Evolutionary conservation across 257 asterid genomes (phyloP), one percentile per base, ranked within the genome.

Genomic region (Jacaranda copaia): DNA sequence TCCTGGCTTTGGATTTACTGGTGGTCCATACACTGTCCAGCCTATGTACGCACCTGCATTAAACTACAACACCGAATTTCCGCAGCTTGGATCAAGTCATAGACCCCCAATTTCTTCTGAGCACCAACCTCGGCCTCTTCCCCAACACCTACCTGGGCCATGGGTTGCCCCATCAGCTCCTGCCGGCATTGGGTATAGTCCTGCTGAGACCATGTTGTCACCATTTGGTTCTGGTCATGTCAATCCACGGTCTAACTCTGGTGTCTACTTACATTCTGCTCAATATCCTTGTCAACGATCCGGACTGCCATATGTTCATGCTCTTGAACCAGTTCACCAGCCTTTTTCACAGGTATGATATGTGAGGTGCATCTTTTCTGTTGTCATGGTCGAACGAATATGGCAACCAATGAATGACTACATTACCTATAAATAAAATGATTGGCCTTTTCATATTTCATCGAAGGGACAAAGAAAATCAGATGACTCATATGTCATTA

Each of bases 31-130:
- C 72, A 49, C 96, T 57, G 86, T 96, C 80, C 98, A 88, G 87
- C 98, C 98, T 42, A 89, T 96, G 98, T 96, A 92, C 78, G 88
- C 98, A 65, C 98, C 99, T 86, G 92, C 97, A 59, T 8, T 96
- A 59, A 96, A 84, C 88, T 96, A 96, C 86, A 93, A 90, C 71
- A 85, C 98, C 4, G 99, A 96, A 77, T 96, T 96, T 73, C 99
- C 99, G 25, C 99, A 93, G 86, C 96, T 96, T 83, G 97, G 95
- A 53, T 39, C 96, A 25, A 84, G 85, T 75, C 97, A 88, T 68
- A 82, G 83, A 82, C 88, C 94, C 65, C 89, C 89, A 49, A 83
- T 92, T 59, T 83, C 97, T 38, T 68, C 90, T 36, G 97, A 96
- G 70, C 97, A 89, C 83, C 97, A 89, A 73, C 90, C 88, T 9